Conservation (phyloP, 805 yeast genomes). For the Candida pseudofarinosa region DNA sequence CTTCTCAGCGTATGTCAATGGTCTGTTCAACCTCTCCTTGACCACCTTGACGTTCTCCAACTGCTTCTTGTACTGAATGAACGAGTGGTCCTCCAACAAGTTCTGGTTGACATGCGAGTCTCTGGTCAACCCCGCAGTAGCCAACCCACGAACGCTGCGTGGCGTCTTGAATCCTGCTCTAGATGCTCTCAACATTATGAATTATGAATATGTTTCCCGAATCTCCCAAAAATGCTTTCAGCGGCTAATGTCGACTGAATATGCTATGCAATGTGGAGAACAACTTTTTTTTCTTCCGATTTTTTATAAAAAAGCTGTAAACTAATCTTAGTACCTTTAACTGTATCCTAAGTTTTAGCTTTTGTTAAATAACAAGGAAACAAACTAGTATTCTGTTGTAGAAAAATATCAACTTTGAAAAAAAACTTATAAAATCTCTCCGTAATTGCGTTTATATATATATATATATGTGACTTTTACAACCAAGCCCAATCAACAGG, state of each 20-base stretch:
- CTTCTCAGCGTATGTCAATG: conserved; percentile 94
- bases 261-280: neutral
- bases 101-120: conserved; percentile 80
- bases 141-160: conserved; percentile 43
- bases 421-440: neutral
- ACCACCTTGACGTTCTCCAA: conserved; percentile 85
- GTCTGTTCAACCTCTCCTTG: conserved; percentile 75
- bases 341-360: neutral
- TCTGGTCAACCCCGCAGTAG: conserved; percentile 49
- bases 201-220: neutral
- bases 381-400: neutral
- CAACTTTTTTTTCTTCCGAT: neutral
- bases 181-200: conserved; percentile 39
- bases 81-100: conserved; percentile 76
- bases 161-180: conserved; percentile 33
- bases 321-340: neutral
- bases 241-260: neutral
- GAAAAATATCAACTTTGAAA: neutral
- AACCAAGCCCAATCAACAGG: neutral
- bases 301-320: neutral
- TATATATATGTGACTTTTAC: neutral
- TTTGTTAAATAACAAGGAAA: neutral
- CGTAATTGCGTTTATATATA: neutral
- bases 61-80: conserved; percentile 88
- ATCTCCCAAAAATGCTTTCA: neutral